phyloP scores from a whole-genome alignment of 352 stramenopile species.

The Albugo laibachii region DNA sequence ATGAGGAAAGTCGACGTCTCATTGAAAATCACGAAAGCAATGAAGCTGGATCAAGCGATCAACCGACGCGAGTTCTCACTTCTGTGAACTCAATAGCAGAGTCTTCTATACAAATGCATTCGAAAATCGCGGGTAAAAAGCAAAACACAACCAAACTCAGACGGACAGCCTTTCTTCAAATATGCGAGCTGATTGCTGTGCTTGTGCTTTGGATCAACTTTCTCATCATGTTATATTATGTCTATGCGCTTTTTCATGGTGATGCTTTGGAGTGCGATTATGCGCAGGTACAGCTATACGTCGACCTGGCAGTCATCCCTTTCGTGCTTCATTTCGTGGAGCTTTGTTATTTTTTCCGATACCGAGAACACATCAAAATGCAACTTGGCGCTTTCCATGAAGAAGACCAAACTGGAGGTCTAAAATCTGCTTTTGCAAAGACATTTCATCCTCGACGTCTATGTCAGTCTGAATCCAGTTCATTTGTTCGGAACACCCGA shows the following conservation, averaged over 20 bases:
- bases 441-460: constrained; percentile 23
- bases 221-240: constrained; percentile 41
- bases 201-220: constrained; percentile 24
- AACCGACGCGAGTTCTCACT: too few relatives aligned
- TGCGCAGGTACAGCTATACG: constrained; percentile 16
- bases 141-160: constrained; percentile 47
- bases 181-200: constrained; percentile 43
- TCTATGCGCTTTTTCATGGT: constrained; percentile 36
- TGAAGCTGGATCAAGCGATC: too few relatives aligned
- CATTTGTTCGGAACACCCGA: constrained; percentile 28
- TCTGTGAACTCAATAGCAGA: too few relatives aligned
- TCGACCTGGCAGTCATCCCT: constrained; percentile 19
- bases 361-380: constrained; percentile 74
- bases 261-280: constrained; percentile 44
- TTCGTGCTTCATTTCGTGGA: constrained; percentile 42
- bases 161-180: constrained; percentile 48
- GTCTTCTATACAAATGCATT: neutral
- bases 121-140: constrained; percentile 15
- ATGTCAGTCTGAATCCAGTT: constrained; percentile 22
- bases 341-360: constrained; percentile 65
- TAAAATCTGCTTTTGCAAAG: constrained; percentile 25
- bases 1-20: constrained; percentile 5
- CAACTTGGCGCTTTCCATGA: constrained; percentile 69
- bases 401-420: constrained; percentile 52
- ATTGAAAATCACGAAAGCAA: too few relatives aligned